phyloP scores from a whole-genome alignment of 2,329 filamentous ascomycete species.

The Trichoderma guizhouense region DNA sequence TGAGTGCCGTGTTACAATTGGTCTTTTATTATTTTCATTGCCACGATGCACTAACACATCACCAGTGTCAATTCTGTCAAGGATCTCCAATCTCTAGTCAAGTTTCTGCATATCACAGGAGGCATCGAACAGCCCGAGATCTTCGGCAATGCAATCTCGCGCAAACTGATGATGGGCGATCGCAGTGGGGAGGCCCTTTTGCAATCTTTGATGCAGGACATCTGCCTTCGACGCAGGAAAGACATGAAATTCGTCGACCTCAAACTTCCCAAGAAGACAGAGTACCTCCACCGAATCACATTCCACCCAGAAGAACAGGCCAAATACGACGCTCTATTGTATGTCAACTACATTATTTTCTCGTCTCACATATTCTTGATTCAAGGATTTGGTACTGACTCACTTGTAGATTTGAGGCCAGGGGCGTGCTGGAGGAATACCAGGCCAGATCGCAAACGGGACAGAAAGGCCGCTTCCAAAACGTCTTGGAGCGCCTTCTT shows the following conservation, averaged over 20 bases:
- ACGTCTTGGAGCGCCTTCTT: slow-evolving; percentile 76
- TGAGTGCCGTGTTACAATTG: slow-evolving; percentile 32
- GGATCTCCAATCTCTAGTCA: slow-evolving; percentile 76
- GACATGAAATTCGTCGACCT: slow-evolving; percentile 86
- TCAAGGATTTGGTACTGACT: background rate
- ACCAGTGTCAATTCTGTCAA: slow-evolving; percentile 70
- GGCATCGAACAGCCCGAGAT: slow-evolving; percentile 70
- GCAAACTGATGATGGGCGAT: slow-evolving; percentile 60
- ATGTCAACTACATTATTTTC: slow-evolving; percentile 30
- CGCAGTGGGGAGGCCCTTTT: slow-evolving; percentile 60
- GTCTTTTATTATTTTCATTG: background rate
- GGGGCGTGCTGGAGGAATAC: slow-evolving; percentile 64
- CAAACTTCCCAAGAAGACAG: slow-evolving; percentile 70
- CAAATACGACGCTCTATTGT: slow-evolving; percentile 73
- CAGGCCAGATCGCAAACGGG: slow-evolving; percentile 43
- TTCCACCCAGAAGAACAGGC: slow-evolving; percentile 71
- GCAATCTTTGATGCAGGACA: slow-evolving; percentile 72
- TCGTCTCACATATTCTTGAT: background rate
- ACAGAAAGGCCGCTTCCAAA: slow-evolving; percentile 60
- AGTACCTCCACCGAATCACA: slow-evolving; percentile 71
- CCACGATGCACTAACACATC: slow-evolving; percentile 26
- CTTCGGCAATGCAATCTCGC: slow-evolving; percentile 62
- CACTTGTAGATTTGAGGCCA: slow-evolving; percentile 62
- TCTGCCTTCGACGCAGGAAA: slow-evolving; percentile 79
- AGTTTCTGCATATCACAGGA: slow-evolving; percentile 72